Conservation (phyloP, 2,329 filamentous ascomycete species). For the Colletotrichum tropicicola region DNA sequence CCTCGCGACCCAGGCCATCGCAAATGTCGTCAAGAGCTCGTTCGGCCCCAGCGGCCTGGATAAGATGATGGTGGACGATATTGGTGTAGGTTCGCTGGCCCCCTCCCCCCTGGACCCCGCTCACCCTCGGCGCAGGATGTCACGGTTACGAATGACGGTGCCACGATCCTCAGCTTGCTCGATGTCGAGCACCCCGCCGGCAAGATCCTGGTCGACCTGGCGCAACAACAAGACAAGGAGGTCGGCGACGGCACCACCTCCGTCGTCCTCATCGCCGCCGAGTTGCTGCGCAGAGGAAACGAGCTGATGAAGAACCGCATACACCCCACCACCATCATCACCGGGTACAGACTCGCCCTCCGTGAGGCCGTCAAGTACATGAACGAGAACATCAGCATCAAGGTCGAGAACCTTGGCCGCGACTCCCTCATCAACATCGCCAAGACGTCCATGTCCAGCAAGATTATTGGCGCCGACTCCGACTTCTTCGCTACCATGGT, state of each 20-base stretch:
- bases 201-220: conserved; percentile 97
- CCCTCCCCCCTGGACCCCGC: conserved; percentile 31
- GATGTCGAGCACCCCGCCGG: conserved; percentile 98
- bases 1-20: conserved; percentile 93
- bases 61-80: conserved; percentile 99
- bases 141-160: conserved; percentile 98
- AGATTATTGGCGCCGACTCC: conserved; percentile 95
- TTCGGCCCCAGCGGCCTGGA: conserved; percentile 97
- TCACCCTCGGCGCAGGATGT: conserved; percentile 73
- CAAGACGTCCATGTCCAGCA: conserved; percentile 99
- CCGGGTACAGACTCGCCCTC: conserved; percentile 93
- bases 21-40: conserved; percentile 98
- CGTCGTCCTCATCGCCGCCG: conserved; percentile 95
- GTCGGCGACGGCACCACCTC: conserved; percentile 98
- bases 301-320: conserved; percentile 99
- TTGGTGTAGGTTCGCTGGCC: conserved; percentile 72
- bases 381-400: conserved; percentile 97
- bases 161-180: conserved; percentile 92
- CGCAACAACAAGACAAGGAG: conserved; percentile 98
- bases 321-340: conserved; percentile 99
- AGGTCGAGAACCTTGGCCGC: conserved; percentile 89
- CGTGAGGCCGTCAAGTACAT: conserved; percentile 98
- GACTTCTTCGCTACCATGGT: conserved; percentile 98
- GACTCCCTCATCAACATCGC: conserved; percentile 95
- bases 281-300: conserved; percentile 92